These are phyloP conservation scores for Lentinula lateritia DNA, from an alignment of 768 basidiomycete genomes.

Conservation along the genomic window DNA sequence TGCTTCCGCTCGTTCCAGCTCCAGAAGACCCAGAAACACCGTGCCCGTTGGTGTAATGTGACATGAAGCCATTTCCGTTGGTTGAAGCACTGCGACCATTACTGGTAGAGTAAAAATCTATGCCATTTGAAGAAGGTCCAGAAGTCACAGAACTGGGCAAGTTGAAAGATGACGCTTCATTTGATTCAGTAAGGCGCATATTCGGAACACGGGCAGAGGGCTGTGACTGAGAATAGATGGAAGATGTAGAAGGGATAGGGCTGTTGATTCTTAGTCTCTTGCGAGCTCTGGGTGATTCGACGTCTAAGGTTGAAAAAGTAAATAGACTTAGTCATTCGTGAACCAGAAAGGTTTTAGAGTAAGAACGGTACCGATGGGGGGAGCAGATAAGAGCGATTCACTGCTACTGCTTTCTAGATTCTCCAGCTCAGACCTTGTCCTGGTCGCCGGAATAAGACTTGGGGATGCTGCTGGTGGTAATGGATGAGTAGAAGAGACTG, in stretches of 20 bases:
- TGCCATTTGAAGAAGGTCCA: conserved; percentile 41
- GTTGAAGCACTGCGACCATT: conserved; percentile 24
- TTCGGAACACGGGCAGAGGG: conserved; percentile 18
- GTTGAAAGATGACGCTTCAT: conserved; percentile 11
- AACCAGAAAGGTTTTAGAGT: neutral
- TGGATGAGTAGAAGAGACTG: conserved; percentile 21
- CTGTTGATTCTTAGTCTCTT: conserved; percentile 66
- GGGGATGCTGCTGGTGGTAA: conserved; percentile 18
- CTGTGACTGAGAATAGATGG: conserved; percentile 24
- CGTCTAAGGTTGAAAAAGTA: conserved; percentile 25
- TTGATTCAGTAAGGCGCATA: conserved; percentile 51
- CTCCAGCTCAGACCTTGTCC: conserved; percentile 37
- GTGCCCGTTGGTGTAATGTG: conserved; percentile 25
- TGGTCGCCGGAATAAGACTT: conserved; percentile 61
- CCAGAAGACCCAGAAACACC: conserved; percentile 31
- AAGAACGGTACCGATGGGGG: conserved; percentile 29
- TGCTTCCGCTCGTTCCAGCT: conserved; percentile 26
- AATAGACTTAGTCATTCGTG: neutral
- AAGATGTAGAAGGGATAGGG: conserved; percentile 25
- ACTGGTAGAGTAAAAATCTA: conserved; percentile 36
- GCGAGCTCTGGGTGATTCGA: conserved; percentile 52
- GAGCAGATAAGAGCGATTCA: conserved; percentile 19
- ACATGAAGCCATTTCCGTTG: conserved; percentile 38
- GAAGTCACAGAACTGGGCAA: conserved; percentile 22
- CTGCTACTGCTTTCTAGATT: conserved; percentile 9